phyloP scores from a whole-genome alignment of 176 grass and related monocot genomes.

The Carex cristatella region DNA sequence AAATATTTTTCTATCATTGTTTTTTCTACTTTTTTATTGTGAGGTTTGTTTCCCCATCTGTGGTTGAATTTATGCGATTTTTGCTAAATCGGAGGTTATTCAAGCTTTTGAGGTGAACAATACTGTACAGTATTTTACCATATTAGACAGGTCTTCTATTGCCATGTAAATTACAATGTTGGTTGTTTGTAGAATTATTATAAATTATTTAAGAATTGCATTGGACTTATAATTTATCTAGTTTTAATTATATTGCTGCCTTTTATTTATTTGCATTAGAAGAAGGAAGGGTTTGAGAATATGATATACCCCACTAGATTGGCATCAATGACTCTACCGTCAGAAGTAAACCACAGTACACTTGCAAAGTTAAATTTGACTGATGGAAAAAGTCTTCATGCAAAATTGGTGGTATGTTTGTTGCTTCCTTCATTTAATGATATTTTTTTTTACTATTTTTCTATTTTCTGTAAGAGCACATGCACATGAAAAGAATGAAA shows the following conservation, averaged over 20 bases:
- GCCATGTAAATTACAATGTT: neutral
- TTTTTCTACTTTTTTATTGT: neutral
- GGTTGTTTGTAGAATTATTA: neutral
- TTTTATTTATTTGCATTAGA: conserved; percentile 25
- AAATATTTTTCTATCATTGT: neutral
- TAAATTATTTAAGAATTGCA: neutral
- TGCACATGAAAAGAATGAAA: too few relatives aligned
- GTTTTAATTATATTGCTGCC: neutral
- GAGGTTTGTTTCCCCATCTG: neutral
- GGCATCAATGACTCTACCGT: conserved; percentile 47
- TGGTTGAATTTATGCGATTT: neutral
- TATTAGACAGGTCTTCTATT: neutral
- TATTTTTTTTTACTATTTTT: neutral
- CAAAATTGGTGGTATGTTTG: conserved; percentile 82
- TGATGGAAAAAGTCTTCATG: conserved; percentile 59
- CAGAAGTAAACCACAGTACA: conserved; percentile 31
- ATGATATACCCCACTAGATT: conserved; percentile 66
- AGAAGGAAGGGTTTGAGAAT: conserved; percentile 46
- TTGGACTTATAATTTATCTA: too few relatives aligned
- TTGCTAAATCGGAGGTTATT: neutral
- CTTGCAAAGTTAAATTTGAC: conserved; percentile 74
- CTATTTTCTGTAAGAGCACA: too few relatives aligned
- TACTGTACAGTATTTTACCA: neutral
- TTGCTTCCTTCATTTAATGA: conserved; percentile 3
- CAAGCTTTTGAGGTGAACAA: neutral